A percentile compares a stretch with the other conserved stretches of the same genome.
Evolutionary conservation across 805 yeast species (phyloP).

Genomic region (Spathaspora hagerdaliae): DNA sequence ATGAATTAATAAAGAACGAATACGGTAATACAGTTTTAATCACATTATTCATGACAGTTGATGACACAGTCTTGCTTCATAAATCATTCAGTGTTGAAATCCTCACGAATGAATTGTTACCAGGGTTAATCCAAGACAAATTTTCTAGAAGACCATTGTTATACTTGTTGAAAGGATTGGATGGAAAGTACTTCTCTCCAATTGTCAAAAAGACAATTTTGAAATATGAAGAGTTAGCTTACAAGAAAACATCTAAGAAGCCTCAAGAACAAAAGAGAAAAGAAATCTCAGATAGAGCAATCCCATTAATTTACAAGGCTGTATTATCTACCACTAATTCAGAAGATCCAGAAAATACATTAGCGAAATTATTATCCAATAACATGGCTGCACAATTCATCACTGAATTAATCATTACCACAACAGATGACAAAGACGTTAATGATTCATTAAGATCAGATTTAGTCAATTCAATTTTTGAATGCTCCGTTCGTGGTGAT

Average conservation of each 20-base stretch:
- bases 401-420: conserved; percentile 60
- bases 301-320: conserved; percentile 60
- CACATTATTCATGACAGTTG: conserved; percentile 79
- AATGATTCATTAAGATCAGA: conserved; percentile 38
- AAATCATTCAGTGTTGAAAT: conserved; percentile 68
- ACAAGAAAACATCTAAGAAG: conserved; percentile 73
- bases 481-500: conserved; percentile 58
- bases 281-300: conserved; percentile 62
- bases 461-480: conserved; percentile 54
- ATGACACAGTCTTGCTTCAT: conserved; percentile 81
- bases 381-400: conserved; percentile 82
- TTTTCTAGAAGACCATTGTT: conserved; percentile 86
- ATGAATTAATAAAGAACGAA: conserved; percentile 75
- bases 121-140: conserved; percentile 61
- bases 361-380: conserved; percentile 50
- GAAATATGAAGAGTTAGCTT: conserved; percentile 55
- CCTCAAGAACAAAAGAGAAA: conserved; percentile 70
- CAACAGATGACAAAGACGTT: conserved; percentile 33
- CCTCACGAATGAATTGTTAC: conserved; percentile 43
- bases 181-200: conserved; percentile 81
- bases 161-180: conserved; percentile 73
- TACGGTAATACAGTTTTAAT: conserved; percentile 79
- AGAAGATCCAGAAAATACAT: conserved; percentile 37
- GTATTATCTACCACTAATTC: conserved; percentile 29
- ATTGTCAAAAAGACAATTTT: conserved; percentile 53